Evolutionary conservation across 768 basidiomycete genomes (phyloP).

Genomic region (Lactarius psammicola): DNA sequence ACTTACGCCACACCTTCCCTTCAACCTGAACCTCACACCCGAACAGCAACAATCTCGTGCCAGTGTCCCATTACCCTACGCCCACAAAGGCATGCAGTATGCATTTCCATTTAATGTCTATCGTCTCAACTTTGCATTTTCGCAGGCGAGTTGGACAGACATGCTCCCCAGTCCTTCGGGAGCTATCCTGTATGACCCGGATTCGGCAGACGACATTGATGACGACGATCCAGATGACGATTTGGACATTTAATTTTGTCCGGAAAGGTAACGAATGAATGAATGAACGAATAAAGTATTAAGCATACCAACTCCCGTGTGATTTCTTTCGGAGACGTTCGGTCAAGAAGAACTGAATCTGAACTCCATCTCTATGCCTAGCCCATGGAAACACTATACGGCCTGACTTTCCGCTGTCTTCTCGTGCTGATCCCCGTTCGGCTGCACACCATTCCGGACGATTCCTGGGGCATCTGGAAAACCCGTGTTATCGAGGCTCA

Average conservation of each 20-base stretch:
- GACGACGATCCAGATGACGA: constrained; percentile 97
- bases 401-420: background rate
- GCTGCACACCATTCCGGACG: background rate
- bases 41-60: constrained; percentile 79
- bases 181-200: constrained; percentile 85
- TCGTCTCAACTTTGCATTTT: constrained; percentile 38
- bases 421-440: constrained; percentile 2
- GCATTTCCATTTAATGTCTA: background rate
- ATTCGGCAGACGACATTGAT: constrained; percentile 91
- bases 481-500: background rate
- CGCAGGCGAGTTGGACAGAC: constrained; percentile 28
- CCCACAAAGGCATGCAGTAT: constrained; percentile 65
- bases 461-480: background rate
- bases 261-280: constrained; percentile 1
- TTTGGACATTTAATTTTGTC: constrained; percentile 62
- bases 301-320: constrained; percentile 5
- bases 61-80: constrained; percentile 86
- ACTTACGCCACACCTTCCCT: constrained; percentile 62
- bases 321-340: background rate
- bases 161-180: constrained; percentile 34
- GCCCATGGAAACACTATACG: background rate
- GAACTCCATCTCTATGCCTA: background rate
- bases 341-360: background rate
- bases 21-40: constrained; percentile 83
- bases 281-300: constrained; percentile 8